A percentile compares a stretch with the other conserved stretches of the same genome.
phyloP scores from a whole-genome alignment of 208 protist species.

The Trichomonas vaginalis region DNA sequence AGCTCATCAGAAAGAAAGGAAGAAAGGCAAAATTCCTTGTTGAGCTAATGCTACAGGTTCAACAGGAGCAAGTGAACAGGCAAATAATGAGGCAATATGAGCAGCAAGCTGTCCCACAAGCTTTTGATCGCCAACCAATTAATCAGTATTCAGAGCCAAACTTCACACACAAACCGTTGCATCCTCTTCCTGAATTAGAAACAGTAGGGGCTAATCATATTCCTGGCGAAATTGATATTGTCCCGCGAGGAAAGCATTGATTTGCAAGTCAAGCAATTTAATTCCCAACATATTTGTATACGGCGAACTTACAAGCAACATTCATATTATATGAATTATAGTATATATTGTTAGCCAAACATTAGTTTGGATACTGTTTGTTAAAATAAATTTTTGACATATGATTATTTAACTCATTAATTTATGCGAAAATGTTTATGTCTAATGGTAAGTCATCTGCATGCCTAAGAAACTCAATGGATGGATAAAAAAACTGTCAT shows the following conservation, averaged over 20 bases:
- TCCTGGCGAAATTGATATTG: neutral
- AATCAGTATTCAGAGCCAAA: neutral
- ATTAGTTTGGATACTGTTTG: too few relatives aligned
- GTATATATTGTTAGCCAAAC: too few relatives aligned
- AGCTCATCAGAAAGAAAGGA: neutral
- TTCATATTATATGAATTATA: too few relatives aligned
- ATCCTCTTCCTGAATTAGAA: neutral
- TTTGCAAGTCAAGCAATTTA: too few relatives aligned
- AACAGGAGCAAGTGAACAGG: neutral
- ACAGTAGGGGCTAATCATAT: neutral
- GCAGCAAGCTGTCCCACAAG: neutral
- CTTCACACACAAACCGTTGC: neutral
- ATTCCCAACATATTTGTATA: too few relatives aligned
- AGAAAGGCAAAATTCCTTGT: neutral
- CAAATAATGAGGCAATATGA: neutral
- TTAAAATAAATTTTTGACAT: too few relatives aligned
- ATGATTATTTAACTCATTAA: too few relatives aligned
- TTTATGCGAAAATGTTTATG: too few relatives aligned
- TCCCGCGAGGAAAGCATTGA: neutral
- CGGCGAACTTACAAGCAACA: too few relatives aligned
- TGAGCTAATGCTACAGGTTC: neutral
- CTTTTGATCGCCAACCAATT: neutral
- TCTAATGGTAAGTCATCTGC: too few relatives aligned
- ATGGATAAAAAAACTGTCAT: too few relatives aligned
- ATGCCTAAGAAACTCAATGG: too few relatives aligned